Conservation (phyloP, 352 stramenopile genomes). For the Globisporangium cystogenes region DNA sequence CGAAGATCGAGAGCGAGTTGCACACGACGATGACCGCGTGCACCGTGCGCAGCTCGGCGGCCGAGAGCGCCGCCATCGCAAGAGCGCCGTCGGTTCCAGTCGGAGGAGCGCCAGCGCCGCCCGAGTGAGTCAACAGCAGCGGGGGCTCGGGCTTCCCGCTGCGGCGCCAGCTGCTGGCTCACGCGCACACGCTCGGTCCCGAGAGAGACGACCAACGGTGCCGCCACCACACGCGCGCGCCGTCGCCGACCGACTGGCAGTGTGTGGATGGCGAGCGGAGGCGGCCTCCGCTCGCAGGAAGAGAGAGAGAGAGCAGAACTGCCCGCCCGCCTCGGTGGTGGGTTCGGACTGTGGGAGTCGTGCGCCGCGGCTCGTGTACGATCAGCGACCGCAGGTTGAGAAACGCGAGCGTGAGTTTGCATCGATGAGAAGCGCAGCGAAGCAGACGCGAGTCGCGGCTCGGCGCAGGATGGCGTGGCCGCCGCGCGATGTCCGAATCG, state of each 20-base stretch:
- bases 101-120: background rate
- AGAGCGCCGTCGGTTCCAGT: too few species aligned
- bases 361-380: background rate
- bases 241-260: too few species aligned
- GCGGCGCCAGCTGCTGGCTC: too few species aligned
- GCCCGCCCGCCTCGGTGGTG: background rate
- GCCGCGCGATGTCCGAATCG: background rate
- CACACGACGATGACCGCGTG: conserved; percentile 30
- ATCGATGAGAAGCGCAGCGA: background rate
- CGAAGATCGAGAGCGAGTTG: conserved; percentile 34
- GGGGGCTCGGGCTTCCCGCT: background rate
- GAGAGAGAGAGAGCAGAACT: background rate
- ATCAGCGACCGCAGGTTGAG: background rate
- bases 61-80: conserved; percentile 13
- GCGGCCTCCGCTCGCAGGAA: too few species aligned
- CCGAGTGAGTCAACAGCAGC: background rate
- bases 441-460: too few species aligned
- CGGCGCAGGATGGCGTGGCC: too few species aligned
- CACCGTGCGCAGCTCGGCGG: conserved; percentile 21
- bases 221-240: too few species aligned
- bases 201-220: too few species aligned
- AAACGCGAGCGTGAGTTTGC: background rate
- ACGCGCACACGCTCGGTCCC: too few species aligned
- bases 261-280: too few species aligned
- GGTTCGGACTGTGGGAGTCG: conserved; percentile 2